Conservation (phyloP, 1,284 basidiomycete species). For the Leucoagaricus sp. region DNA sequence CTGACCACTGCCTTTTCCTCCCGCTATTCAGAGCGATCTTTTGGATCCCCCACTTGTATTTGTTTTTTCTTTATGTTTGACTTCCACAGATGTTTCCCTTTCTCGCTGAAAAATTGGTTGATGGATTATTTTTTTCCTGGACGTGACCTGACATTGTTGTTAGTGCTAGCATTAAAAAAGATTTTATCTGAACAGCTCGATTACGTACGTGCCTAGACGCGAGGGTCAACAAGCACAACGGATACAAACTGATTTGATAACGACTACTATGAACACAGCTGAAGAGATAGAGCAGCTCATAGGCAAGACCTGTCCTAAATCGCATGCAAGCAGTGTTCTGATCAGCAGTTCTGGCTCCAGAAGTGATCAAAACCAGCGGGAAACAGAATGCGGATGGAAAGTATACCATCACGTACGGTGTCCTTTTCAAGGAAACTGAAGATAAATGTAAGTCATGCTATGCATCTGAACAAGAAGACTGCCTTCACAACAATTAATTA, state of each 20-base stretch:
- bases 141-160: too few relatives aligned
- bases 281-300: conserved; percentile 37
- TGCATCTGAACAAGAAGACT: neutral
- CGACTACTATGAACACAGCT: conserved; percentile 29
- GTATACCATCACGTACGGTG: conserved; percentile 38
- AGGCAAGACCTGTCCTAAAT: conserved; percentile 21
- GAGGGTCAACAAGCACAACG: neutral
- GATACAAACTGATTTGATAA: neutral
- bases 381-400: conserved; percentile 36
- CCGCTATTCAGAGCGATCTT: too few relatives aligned
- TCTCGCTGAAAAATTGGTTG: too few relatives aligned
- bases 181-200: too few relatives aligned
- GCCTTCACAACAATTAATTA: neutral
- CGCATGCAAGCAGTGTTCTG: neutral
- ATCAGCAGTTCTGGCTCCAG: conserved; percentile 21
- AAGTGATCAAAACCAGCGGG: conserved; percentile 44
- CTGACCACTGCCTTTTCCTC: too few relatives aligned
- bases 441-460: conserved; percentile 36
- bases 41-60: too few relatives aligned
- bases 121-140: too few relatives aligned
- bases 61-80: too few relatives aligned
- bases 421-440: conserved; percentile 46
- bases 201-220: neutral
- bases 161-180: too few relatives aligned
- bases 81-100: too few relatives aligned